phyloP scores from a whole-genome alignment of 345 rosid species.

The Excoecaria agallocha region DNA sequence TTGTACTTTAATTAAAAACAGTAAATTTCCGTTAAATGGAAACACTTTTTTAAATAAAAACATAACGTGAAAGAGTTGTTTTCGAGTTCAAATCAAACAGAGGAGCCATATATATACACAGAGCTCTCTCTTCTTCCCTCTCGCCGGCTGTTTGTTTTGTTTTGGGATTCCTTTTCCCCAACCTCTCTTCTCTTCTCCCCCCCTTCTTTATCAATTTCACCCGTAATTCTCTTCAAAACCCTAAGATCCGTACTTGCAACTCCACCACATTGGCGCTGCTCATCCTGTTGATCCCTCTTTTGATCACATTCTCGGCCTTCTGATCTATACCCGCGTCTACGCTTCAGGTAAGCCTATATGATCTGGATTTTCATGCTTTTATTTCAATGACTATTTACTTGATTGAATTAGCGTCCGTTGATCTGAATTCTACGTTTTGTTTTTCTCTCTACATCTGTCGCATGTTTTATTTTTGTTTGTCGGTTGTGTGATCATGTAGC shows the following conservation, averaged over 20 bases:
- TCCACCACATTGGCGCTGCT: not conserved
- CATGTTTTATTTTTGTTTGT: not conserved
- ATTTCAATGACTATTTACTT: not conserved
- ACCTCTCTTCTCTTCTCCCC: not conserved
- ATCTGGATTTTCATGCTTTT: not conserved
- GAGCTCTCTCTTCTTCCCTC: not conserved
- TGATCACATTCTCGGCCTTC: not conserved
- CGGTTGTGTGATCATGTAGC: constrained; percentile 12
- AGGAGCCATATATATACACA: too few species aligned
- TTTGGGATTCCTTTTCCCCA: not conserved
- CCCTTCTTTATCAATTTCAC: not conserved
- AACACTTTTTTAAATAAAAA: not conserved
- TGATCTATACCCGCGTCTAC: constrained; percentile 1
- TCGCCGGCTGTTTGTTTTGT: constrained; percentile 9
- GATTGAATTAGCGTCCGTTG: not conserved
- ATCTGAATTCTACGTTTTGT: not conserved
- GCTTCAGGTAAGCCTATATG: not conserved
- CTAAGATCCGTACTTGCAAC: not conserved
- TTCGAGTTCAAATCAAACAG: not conserved
- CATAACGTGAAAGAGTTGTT: not conserved
- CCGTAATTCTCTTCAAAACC: constrained; percentile 7
- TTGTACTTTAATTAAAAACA: too few species aligned
- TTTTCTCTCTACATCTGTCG: not conserved
- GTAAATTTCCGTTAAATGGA: too few species aligned
- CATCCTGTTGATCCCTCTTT: not conserved